A percentile compares a stretch with the other conserved stretches of the same genome.
Evolutionary conservation across 139 green algal species (phyloP).

Genomic region (Gonium pectorale): DNA sequence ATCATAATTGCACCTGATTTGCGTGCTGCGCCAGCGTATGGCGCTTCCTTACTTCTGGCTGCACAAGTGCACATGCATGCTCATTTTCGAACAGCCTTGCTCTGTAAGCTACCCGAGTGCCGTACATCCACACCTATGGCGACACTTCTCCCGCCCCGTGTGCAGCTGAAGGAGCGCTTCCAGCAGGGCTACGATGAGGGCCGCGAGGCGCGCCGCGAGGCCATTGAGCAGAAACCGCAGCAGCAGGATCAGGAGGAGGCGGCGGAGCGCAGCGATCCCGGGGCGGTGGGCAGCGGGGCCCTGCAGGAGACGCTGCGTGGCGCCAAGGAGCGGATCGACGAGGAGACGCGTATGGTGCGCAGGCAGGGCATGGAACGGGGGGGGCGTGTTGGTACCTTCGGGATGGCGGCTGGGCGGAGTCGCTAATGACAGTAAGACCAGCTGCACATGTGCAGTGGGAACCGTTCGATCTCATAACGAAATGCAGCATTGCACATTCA

Average conservation of each 20-base stretch:
- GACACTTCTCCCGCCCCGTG: too few species aligned
- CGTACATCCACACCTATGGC: too few species aligned
- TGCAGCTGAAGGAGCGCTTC: conserved; percentile 10
- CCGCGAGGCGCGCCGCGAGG: not conserved
- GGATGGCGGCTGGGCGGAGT: not conserved
- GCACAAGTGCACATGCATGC: too few species aligned
- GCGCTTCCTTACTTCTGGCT: too few species aligned
- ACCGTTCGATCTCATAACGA: not conserved
- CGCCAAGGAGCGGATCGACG: not conserved
- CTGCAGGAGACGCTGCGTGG: conserved; percentile 2
- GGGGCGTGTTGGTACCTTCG: not conserved
- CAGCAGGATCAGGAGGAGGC: not conserved
- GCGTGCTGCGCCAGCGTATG: too few species aligned
- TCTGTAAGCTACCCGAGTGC: too few species aligned
- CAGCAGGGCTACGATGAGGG: not conserved
- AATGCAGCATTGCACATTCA: not conserved
- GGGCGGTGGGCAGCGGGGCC: not conserved
- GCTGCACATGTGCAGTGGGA: not conserved
- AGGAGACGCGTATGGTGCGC: not conserved
- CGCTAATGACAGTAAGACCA: not conserved
- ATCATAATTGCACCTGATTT: too few species aligned
- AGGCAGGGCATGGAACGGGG: not conserved
- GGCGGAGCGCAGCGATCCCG: not conserved
- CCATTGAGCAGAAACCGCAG: too few species aligned
- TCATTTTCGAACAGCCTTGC: too few species aligned